These are phyloP conservation scores for Bretschneidera sinensis DNA, from an alignment of 345 rosid species.

Conservation along the genomic window DNA sequence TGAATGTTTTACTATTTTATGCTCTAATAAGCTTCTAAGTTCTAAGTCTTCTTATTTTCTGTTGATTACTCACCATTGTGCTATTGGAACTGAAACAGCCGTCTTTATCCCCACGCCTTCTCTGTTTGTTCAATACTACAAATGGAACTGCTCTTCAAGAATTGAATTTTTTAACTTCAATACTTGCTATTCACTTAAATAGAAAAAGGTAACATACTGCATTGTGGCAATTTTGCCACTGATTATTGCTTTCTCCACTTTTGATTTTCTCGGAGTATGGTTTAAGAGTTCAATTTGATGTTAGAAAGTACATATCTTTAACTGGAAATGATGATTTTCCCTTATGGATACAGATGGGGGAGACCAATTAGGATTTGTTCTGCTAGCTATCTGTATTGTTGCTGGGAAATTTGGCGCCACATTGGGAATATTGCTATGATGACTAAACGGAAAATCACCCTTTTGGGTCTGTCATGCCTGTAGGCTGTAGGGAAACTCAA, in stretches of 20 bases:
- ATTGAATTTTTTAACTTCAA: constrained; percentile 69
- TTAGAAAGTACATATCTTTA: too few species aligned
- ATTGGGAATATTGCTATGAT: not conserved
- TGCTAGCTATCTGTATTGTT: too few species aligned
- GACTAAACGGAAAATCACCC: not conserved
- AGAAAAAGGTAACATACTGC: constrained; percentile 48
- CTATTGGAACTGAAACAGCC: constrained; percentile 42
- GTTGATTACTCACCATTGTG: constrained; percentile 11
- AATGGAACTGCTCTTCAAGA: constrained; percentile 64
- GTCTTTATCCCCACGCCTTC: constrained; percentile 73
- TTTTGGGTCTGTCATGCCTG: not conserved
- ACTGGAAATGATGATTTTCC: too few species aligned
- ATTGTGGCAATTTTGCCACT: not conserved
- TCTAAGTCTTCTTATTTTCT: not conserved
- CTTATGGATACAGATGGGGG: too few species aligned
- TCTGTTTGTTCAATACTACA: constrained; percentile 71
- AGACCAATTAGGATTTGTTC: too few species aligned
- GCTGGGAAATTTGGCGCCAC: too few species aligned
- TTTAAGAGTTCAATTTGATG: too few species aligned
- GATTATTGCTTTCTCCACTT: too few species aligned
- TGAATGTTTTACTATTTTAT: not conserved
- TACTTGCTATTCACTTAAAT: constrained; percentile 81
- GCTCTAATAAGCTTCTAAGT: not conserved
- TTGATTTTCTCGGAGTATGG: too few species aligned
- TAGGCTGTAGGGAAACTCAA: not conserved